A percentile compares a stretch with the other conserved stretches of the same genome.
Evolutionary conservation across 2,329 filamentous ascomycete genomes (phyloP).

Genomic region (Botrytis paeoniae): DNA sequence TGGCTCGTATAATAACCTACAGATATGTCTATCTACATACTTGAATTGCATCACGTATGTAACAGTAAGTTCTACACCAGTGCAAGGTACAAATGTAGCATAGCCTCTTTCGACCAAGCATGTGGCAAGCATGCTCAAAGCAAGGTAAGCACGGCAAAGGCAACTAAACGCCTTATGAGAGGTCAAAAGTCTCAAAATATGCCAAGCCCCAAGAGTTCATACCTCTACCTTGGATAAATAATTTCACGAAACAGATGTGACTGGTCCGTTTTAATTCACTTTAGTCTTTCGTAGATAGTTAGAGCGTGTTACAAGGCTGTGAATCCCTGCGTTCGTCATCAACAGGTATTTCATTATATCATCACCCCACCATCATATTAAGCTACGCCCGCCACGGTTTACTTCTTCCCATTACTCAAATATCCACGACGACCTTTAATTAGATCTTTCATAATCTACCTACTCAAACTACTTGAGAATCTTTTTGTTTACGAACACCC

Average conservation of each 20-base stretch:
- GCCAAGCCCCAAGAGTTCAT: neutral
- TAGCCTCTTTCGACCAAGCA: conserved; percentile 1
- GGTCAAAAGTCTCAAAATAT: neutral
- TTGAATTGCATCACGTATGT: neutral
- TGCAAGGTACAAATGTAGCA: neutral
- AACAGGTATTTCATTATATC: neutral
- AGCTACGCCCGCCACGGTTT: conserved; percentile 3
- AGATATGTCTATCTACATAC: neutral
- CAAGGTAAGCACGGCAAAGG: neutral
- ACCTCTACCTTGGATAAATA: neutral
- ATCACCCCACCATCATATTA: conserved; percentile 10
- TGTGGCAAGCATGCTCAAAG: neutral
- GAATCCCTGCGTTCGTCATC: conserved; percentile 13
- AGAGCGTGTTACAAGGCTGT: conserved; percentile 1
- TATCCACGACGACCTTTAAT: neutral
- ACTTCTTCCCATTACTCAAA: neutral
- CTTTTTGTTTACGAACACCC: too few species aligned
- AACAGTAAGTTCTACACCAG: neutral
- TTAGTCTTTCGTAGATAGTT: neutral
- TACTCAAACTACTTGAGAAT: neutral
- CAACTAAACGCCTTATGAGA: neutral
- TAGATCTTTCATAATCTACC: neutral
- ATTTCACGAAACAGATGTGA: neutral
- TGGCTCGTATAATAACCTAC: neutral
- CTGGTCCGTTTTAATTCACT: conserved; percentile 1